Evolutionary conservation across 371 early-diverging fungal genomes (phyloP), one percentile per base, ranked within the genome.

Genomic region (Mucor saturninus): DNA sequence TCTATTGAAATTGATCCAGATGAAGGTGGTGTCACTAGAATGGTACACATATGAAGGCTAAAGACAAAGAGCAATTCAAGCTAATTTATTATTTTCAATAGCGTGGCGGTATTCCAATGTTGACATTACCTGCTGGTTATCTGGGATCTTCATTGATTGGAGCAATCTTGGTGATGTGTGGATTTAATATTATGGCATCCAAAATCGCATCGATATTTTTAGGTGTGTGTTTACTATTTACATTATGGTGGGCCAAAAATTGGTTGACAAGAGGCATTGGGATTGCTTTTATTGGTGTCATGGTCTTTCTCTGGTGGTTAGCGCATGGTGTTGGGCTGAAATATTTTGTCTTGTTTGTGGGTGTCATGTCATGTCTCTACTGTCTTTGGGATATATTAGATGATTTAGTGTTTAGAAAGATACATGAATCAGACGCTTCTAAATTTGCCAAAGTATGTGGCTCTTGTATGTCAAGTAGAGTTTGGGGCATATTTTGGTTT

Each of bases 301-400:
- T 95, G 56, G 89, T 85, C 8, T 74, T 91, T n/a, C 75, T 96
- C 10, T 95, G 95, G 95, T 91, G 89, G 85, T 74, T 91, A n/a
- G 79, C 88, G 2, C 77, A 84, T 26, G 91, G 89, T 2, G 79
- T 73, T 7, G 91, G 90, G 21, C 80, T 97, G 28, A 83, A 88
- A 42, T 96, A 95, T 62, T 91, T 95, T 71, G 91, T 95, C 5
- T 81, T 96, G 11, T 97, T 97, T 76, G 77, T 96, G 59, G 98
- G 93, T 49, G 91, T 92, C 39, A 96, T 98, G 98, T 89, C 89
- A 4, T 89, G 93, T 29, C 80, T 95, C 29, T 96, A 98, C 71
- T 86, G 91, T 62, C 84, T 96, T 13, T 94, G 95, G 91, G 98
- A 98, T 81, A 96, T 97, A 65, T 70, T 97, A 54, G 97, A 98